Evolutionary conservation across 768 basidiomycete genomes (phyloP), one percentile per base, ranked within the genome.

Genomic region (Boletellus sp.): DNA sequence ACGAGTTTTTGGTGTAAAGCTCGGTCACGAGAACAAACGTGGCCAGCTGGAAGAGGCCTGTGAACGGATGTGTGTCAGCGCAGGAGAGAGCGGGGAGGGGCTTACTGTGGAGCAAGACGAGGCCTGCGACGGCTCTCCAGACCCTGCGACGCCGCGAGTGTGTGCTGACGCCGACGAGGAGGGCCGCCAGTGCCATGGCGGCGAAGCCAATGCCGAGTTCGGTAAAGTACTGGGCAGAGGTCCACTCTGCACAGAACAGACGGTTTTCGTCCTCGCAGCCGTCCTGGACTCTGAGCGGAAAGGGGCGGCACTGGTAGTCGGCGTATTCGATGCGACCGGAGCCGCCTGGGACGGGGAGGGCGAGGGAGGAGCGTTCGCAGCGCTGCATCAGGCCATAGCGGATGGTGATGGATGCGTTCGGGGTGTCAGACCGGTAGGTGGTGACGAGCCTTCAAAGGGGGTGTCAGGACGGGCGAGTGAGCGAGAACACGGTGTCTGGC

Each of bases 61-160:
- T 9, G 36, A 22, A 13, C 26, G 16, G 35, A 6, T 56, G 44
- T 42, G 33, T 19, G 12, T 40, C 13, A 11, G 19, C 22, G 7
- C 15, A 39, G 6, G n/a, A 37, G 11, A 7, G 38, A 11, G 32
- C 1, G 37, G 31, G 3, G 20, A 23, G 42, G 17, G 24, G 47
- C 52, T 7, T 35, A 84, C 87, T 78, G 59, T 87, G 82, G 17
- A 88, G 58, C 15, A 80, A 65, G 12, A 87, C 71, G 10, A 90
- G 65, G 15, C 78, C 80, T 8, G 85, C 85, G 1, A 85, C 83
- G 1, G 79, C 83, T 61, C 78, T 80, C 88, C 88, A 90, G 28
- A 89, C 83, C 55, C 88, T 78, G 50, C 86, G 74, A 55, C 88
- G 74, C 44, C 87, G 74, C 15, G 86, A 86, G 59, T 81, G 81